phyloP scores from a whole-genome alignment of 2,329 filamentous ascomycete genomes.

The Penicillium sp. region DNA sequence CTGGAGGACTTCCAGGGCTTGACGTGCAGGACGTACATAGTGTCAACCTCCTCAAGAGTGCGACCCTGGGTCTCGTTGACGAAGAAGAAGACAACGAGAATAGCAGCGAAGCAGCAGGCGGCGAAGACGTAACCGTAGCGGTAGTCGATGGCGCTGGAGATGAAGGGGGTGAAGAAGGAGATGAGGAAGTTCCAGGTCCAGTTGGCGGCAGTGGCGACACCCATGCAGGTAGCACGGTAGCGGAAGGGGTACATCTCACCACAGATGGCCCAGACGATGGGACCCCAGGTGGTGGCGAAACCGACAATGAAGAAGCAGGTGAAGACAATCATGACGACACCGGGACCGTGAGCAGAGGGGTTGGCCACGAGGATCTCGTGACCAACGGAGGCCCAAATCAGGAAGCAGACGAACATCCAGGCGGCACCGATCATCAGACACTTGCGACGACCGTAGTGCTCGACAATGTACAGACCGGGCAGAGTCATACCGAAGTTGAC shows the following conservation, averaged over 20 bases:
- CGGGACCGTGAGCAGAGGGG: slow-evolving; percentile 50
- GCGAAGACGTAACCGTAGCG: slow-evolving; percentile 78
- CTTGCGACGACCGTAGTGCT: slow-evolving; percentile 67
- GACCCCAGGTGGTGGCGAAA: slow-evolving; percentile 71
- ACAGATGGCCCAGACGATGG: slow-evolving; percentile 51
- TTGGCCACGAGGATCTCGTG: slow-evolving; percentile 43
- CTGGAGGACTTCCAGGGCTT: slow-evolving; percentile 61
- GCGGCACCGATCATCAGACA: slow-evolving; percentile 65
- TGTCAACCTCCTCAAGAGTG: slow-evolving; percentile 76
- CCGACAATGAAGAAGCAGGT: slow-evolving; percentile 73
- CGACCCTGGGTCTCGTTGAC: slow-evolving; percentile 72
- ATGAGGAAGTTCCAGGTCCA: slow-evolving; percentile 77
- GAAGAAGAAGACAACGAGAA: slow-evolving; percentile 72
- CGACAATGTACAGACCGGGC: slow-evolving; percentile 67
- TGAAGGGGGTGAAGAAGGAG: slow-evolving; percentile 79
- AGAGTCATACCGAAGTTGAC: slow-evolving; percentile 70
- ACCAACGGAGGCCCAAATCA: slow-evolving; percentile 61
- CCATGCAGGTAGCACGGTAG: slow-evolving; percentile 71
- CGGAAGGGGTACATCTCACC: slow-evolving; percentile 48
- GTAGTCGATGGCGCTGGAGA: slow-evolving; percentile 70
- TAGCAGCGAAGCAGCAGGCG: slow-evolving; percentile 65
- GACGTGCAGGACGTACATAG: slow-evolving; percentile 69
- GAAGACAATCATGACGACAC: slow-evolving; percentile 69
- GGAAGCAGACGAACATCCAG: slow-evolving; percentile 67
- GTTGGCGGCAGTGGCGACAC: slow-evolving; percentile 73